Base-by-base conservation (phyloP, 148 eudicot species). In the Chenopodium formosanum region DNA sequence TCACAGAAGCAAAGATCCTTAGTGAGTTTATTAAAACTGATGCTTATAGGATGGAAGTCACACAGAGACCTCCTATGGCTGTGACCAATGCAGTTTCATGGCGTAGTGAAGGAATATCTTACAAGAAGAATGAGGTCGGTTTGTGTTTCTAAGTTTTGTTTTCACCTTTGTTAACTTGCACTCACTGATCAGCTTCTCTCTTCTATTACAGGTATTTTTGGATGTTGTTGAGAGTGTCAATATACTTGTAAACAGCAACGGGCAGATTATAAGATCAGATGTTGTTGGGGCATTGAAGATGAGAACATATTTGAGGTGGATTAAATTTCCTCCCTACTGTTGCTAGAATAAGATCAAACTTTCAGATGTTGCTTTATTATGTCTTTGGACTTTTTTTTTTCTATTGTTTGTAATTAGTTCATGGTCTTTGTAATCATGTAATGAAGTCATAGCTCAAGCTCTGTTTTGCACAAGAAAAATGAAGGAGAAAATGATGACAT, bases 31-130 rank as follows among this genome's bases (percentile, higher is more conserved):
- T 96, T 62, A 96, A 96, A 87, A 96, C 99, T 27, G 98, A 96
- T 89, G 99, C 99, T 40, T 96, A 96, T 62, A 92, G 95, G 88
- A 96, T 96, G 99, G 99, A 96, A 85, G 97, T 91, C 75, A 73
- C 94, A 66, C 99, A 96, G 85, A 89, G 98, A 86, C 99, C 99
- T 87, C 99, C 99, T 27, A 96, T 96, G 99, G 99, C 99, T 72
- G 99, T 96, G 14, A 96, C 99, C 63, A 96, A 96, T 88, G 99
- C 99, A 14, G 99, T 96, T 68, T 96, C 99, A 31, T 96, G 99
- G 99, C 98, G 99, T 47, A 96, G 99, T 83, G 99, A 96, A 88
- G 99, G 99, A 70, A 90, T 96, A 90, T 81, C 79, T 19, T 96
- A 96, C 88, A 96, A 92, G 77, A 96, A 91, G 86, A 96, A 96